Base-by-base conservation (phyloP, 768 basidiomycete genomes). In the Lepiota venenata region DNA sequence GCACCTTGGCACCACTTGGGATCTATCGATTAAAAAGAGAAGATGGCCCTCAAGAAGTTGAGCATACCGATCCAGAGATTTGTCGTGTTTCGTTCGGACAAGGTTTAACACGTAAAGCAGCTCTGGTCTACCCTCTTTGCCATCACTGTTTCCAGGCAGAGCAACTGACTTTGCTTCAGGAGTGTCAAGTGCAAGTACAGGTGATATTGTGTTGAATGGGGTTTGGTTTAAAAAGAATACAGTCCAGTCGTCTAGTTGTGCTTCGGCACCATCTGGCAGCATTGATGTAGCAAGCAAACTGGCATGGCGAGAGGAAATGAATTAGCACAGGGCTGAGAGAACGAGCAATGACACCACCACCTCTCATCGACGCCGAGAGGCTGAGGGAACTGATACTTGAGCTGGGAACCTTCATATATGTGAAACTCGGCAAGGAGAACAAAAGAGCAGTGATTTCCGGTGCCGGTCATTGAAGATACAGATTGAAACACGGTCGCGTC, bases 341-440 rank as follows among this genome's bases (percentile, higher is more conserved):
- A 5, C 3, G 43, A 41, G 20, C n/a, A 47, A 29, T 16, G 50
- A 27, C n/a, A 15, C 9, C 71, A 82, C 61, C 66, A 96, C 95
- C 92, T 88, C 69, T 96, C 93, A 79, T 98, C 92, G 54, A 91
- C 85, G 9, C 96, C 97, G 35, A 97, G 78, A 11, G 93, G 91
- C 64, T 91, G 91, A 9, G 97, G 97, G 65, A 96, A 98, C 71
- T 98, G 93, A 69, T 97, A 95, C 39, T 92, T 88, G 58, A 99
- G 77, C 59, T 93, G 89, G 2, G 95, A 91, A 32, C 97, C 97
- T 54, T 89, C 84, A 65, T 93, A 87, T 59, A 99, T 98, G 75
- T 99, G 92, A 74, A 99, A 99, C 69, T 98, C 97, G n/a, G 97
- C 97, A 50, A 98, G 82, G 45, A 99, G 78, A 56, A 97, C 88